Conservation (phyloP, 2,329 filamentous ascomycete genomes). For the Pyricularia pennisetigena region DNA sequence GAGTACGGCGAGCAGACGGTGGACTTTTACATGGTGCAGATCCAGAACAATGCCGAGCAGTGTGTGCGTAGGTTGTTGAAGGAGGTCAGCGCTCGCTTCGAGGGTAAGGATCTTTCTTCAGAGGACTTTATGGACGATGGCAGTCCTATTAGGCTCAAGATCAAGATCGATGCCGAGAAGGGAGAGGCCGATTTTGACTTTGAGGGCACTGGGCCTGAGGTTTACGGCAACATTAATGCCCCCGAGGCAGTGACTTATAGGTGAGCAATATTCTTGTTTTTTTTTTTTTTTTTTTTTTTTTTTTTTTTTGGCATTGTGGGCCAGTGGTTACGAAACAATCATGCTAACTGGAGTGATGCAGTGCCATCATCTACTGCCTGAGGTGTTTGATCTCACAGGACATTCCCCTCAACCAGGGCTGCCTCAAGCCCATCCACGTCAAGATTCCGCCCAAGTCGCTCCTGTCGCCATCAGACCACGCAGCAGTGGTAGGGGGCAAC, state of each 20-base stretch:
- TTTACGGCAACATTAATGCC: slow-evolving; percentile 37
- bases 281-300: too few species aligned
- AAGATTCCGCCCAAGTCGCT: slow-evolving; percentile 20
- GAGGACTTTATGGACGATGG: slow-evolving; percentile 30
- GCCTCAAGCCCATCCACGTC: slow-evolving; percentile 23
- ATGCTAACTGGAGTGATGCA: neutral
- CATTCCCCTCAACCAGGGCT: slow-evolving; percentile 29
- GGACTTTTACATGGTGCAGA: slow-evolving; percentile 68
- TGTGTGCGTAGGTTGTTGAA: slow-evolving; percentile 64
- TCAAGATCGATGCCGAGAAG: slow-evolving; percentile 19
- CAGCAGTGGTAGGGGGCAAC: slow-evolving; percentile 31
- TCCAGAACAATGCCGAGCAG: slow-evolving; percentile 66
- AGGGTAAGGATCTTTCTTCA: slow-evolving; percentile 16
- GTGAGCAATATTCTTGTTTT: too few species aligned
- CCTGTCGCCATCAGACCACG: slow-evolving; percentile 18
- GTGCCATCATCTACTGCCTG: slow-evolving; percentile 27
- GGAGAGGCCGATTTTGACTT: slow-evolving; percentile 27
- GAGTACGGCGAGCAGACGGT: slow-evolving; percentile 67
- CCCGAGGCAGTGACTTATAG: slow-evolving; percentile 63
- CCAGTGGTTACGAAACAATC: neutral
- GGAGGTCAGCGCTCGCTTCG: slow-evolving; percentile 46
- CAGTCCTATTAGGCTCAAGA: slow-evolving; percentile 20
- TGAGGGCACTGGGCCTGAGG: slow-evolving; percentile 22
- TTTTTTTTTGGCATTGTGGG: neutral
- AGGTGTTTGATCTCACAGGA: slow-evolving; percentile 23